Percentiles rank a stretch among this genome's conserved stretches.
Evolutionary conservation across 2,329 filamentous ascomycete genomes (phyloP).

Genomic region (Atkinsonella texensis): DNA sequence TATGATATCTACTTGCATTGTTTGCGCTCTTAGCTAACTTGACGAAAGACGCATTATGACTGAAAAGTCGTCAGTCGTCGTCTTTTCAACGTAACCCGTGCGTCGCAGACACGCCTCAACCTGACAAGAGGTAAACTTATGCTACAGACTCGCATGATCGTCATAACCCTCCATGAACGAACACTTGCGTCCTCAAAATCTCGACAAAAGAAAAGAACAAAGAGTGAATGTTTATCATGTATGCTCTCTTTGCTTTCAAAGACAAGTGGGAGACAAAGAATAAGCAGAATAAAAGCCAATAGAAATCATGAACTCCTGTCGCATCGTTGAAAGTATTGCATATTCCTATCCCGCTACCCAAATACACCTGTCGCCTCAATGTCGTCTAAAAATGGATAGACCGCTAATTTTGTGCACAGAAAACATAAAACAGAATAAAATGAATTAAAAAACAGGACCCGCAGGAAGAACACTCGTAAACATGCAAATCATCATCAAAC

Average conservation of each 20-base stretch:
- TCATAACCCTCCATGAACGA: not conserved
- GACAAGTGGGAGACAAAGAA: too few species aligned
- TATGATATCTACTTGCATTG: too few species aligned
- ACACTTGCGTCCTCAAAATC: not conserved
- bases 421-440: not conserved
- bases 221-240: not conserved
- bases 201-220: not conserved
- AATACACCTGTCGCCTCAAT: constrained; percentile 1
- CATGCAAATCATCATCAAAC: not conserved
- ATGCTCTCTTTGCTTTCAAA: not conserved
- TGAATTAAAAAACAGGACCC: not conserved
- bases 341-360: not conserved
- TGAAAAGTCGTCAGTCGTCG: too few species aligned
- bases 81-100: too few species aligned
- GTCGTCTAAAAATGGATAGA: not conserved
- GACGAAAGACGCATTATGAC: too few species aligned
- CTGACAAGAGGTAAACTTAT: too few species aligned
- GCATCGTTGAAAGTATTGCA: not conserved
- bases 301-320: not conserved
- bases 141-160: not conserved
- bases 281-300: not conserved
- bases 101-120: too few species aligned
- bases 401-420: not conserved
- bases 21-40: too few species aligned
- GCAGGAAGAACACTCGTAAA: too few species aligned